A percentile compares a stretch with the other conserved stretches of the same genome.
Conservation (phyloP, 345 rosid species). For the Pugionium dolabratum region DNA sequence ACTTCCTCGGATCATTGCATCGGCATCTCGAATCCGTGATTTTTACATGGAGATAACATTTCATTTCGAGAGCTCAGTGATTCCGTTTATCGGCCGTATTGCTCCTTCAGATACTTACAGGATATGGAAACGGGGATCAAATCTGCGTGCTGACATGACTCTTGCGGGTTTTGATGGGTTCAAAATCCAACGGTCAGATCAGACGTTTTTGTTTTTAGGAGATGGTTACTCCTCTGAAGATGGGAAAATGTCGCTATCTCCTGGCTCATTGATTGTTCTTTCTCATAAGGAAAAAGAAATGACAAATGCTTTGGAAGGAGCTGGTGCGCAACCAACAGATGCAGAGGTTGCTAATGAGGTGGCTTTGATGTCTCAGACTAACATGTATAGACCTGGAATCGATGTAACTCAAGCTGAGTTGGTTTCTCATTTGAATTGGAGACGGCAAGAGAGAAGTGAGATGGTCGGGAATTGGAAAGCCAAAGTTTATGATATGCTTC, state of each 20-base stretch:
- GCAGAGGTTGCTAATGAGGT: slow-evolving; percentile 95
- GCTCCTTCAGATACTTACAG: slow-evolving; percentile 99
- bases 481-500: slow-evolving; percentile 92
- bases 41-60: slow-evolving; percentile 98
- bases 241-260: slow-evolving; percentile 58
- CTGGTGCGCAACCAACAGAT: slow-evolving; percentile 89
- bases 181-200: slow-evolving; percentile 90
- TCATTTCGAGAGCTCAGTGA: slow-evolving; percentile 97
- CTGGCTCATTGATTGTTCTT: slow-evolving; percentile 87
- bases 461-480: slow-evolving; percentile 97
- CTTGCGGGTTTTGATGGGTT: slow-evolving; percentile 98
- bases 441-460: slow-evolving; percentile 95
- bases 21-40: slow-evolving; percentile 81
- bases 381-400: slow-evolving; percentile 98
- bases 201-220: slow-evolving; percentile 86
- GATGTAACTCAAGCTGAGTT: slow-evolving; percentile 98
- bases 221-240: slow-evolving; percentile 83
- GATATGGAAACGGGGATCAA: slow-evolving; percentile 97
- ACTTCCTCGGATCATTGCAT: slow-evolving; percentile 85
- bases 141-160: slow-evolving; percentile 99
- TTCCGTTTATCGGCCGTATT: slow-evolving; percentile 92
- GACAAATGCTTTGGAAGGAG: slow-evolving; percentile 97
- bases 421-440: slow-evolving; percentile 88
- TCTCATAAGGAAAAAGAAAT: slow-evolving; percentile 94
- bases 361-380: slow-evolving; percentile 93